These are phyloP conservation scores for Geranium incanum DNA, from an alignment of 441 rosid genomes.

Conservation along the genomic window DNA sequence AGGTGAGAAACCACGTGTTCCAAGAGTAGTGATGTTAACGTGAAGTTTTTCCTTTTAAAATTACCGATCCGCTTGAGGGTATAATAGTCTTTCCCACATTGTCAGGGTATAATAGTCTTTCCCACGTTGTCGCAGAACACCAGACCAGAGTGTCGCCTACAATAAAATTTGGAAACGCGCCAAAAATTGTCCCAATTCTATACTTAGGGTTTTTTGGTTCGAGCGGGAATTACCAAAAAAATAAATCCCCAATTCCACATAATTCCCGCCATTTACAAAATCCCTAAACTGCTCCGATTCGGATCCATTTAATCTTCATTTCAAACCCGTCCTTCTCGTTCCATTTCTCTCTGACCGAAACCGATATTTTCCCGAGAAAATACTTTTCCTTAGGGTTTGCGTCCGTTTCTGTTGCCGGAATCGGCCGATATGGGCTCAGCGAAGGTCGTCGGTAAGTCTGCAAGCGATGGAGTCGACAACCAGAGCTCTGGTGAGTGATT, in stretches of 20 bases:
- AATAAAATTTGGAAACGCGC: background rate
- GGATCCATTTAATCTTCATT: background rate
- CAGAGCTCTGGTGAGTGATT: conserved; percentile 7
- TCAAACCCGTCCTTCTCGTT: background rate
- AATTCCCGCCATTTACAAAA: conserved; percentile 1
- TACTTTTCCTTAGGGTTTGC: background rate
- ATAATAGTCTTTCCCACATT: too few species aligned
- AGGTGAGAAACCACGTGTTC: too few species aligned
- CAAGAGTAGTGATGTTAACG: too few species aligned
- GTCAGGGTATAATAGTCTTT: too few species aligned
- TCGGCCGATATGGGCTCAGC: conserved; percentile 13
- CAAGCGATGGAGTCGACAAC: background rate
- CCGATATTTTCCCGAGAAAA: background rate
- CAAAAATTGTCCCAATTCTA: background rate
- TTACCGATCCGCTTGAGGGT: too few species aligned
- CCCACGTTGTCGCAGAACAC: too few species aligned
- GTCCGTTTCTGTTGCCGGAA: conserved; percentile 12
- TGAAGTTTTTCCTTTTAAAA: too few species aligned
- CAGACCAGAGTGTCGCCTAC: background rate
- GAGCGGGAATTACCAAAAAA: background rate
- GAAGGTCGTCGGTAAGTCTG: background rate
- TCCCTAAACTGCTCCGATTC: background rate
- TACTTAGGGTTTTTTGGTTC: background rate
- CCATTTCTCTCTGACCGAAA: background rate
- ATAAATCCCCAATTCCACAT: background rate